Conservation (phyloP, 345 rosid genomes). For the Hibiscus mutabilis region DNA sequence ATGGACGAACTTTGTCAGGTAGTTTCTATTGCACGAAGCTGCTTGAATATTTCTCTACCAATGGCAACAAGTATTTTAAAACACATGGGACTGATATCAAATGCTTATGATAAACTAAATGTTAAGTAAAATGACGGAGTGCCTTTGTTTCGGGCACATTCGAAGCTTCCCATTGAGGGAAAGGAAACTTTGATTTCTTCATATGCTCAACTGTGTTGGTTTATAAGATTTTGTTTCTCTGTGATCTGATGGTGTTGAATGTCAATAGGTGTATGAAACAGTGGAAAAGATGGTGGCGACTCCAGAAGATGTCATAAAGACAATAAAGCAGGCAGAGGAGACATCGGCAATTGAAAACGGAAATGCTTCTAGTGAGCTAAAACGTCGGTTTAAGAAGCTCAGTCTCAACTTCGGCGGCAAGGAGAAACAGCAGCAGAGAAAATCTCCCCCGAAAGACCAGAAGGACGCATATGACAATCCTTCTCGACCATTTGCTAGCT, state of each 20-base stretch:
- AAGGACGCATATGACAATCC: constrained; percentile 39
- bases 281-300: constrained; percentile 63
- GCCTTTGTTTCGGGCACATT: not conserved
- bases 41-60: not conserved
- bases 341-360: not conserved
- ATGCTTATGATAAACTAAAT: not conserved
- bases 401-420: constrained; percentile 57
- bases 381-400: constrained; percentile 54
- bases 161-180: no score
- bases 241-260: not conserved
- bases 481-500: constrained; percentile 47
- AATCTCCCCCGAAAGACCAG: constrained; percentile 31
- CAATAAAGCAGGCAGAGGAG: constrained; percentile 40
- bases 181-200: not conserved
- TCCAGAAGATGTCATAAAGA: constrained; percentile 64
- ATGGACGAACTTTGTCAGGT: constrained; percentile 84
- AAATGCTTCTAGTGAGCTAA: constrained; percentile 35
- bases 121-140: not conserved
- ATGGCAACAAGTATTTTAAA: not conserved
- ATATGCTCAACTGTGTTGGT: not conserved
- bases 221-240: not conserved
- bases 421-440: constrained; percentile 40
- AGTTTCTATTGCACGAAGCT: constrained; percentile 4
- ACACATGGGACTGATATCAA: not conserved
- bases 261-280: constrained; percentile 69